Evolutionary conservation across 2,329 filamentous ascomycete species (phyloP).

Genomic region (Cryphonectria carpinicola): DNA sequence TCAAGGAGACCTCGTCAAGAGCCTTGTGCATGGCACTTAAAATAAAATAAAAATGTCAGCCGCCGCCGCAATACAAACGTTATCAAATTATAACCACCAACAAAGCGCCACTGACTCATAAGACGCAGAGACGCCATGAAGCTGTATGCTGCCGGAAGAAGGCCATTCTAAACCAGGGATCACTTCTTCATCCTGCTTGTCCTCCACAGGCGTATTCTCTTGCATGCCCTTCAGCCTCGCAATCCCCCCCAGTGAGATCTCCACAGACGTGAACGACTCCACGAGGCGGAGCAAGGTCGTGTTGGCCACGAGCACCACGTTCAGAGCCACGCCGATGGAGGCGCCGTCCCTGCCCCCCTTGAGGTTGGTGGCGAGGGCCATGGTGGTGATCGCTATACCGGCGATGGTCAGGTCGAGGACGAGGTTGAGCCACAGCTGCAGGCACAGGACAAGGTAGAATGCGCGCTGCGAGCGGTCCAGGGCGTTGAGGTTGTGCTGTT

Average conservation of each 20-base stretch:
- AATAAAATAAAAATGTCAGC: not conserved
- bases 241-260: constrained; percentile 42
- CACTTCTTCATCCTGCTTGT: constrained; percentile 5
- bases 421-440: constrained; percentile 57
- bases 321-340: constrained; percentile 42
- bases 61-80: constrained; percentile 18
- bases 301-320: constrained; percentile 41
- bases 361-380: constrained; percentile 35
- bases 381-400: constrained; percentile 44
- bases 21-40: constrained; percentile 21
- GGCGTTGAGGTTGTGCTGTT: constrained; percentile 31
- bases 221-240: constrained; percentile 39
- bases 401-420: constrained; percentile 55
- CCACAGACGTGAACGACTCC: constrained; percentile 40
- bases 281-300: constrained; percentile 41
- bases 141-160: constrained; percentile 32
- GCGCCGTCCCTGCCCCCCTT: constrained; percentile 34
- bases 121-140: constrained; percentile 36
- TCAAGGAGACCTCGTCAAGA: constrained; percentile 35
- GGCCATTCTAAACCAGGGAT: constrained; percentile 35
- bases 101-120: constrained; percentile 31
- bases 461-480: constrained; percentile 53
- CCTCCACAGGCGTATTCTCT: constrained; percentile 32
- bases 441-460: constrained; percentile 52
- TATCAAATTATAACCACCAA: not conserved